These are phyloP conservation scores for Salvia splendens DNA, from an alignment of 257 asterid species.

Conservation along the genomic window DNA sequence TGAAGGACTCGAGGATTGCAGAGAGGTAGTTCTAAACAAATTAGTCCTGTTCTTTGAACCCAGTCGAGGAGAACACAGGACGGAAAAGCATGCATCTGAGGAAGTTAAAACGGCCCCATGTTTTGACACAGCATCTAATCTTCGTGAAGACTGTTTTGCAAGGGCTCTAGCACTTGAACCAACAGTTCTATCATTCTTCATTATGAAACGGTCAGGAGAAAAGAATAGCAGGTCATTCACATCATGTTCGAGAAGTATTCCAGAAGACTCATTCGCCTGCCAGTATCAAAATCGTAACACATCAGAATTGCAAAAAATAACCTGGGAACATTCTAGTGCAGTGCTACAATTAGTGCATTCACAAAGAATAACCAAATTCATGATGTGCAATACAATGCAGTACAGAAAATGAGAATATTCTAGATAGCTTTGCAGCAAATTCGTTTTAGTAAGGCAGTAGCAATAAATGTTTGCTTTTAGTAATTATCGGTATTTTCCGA, in stretches of 20 bases:
- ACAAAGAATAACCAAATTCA: conserved; percentile 12
- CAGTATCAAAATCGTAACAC: conserved; percentile 29
- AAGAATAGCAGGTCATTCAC: conserved; percentile 47
- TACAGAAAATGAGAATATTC: not conserved
- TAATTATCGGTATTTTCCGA: too few species aligned
- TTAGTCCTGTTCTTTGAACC: conserved; percentile 51
- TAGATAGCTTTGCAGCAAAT: too few species aligned
- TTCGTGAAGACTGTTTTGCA: conserved; percentile 42
- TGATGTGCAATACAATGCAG: conserved; percentile 5
- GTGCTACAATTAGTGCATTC: not conserved
- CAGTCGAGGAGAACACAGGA: conserved; percentile 68
- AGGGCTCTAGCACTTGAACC: conserved; percentile 47
- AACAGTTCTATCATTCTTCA: conserved; percentile 45
- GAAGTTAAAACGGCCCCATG: conserved; percentile 50
- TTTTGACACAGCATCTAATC: conserved; percentile 50
- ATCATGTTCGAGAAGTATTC: conserved; percentile 58
- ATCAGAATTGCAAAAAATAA: conserved; percentile 23
- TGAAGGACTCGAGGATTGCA: conserved; percentile 49
- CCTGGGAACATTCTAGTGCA: not conserved
- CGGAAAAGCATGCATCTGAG: conserved; percentile 55
- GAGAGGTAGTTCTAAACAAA: conserved; percentile 51
- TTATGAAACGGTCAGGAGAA: conserved; percentile 63
- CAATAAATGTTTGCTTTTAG: too few species aligned
- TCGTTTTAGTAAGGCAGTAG: not conserved
- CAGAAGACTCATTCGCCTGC: conserved; percentile 54